These are phyloP conservation scores for Encephalitozoon intestinalis DNA, from an alignment of 371 early-diverging fungal genomes.

Conservation along the genomic window DNA sequence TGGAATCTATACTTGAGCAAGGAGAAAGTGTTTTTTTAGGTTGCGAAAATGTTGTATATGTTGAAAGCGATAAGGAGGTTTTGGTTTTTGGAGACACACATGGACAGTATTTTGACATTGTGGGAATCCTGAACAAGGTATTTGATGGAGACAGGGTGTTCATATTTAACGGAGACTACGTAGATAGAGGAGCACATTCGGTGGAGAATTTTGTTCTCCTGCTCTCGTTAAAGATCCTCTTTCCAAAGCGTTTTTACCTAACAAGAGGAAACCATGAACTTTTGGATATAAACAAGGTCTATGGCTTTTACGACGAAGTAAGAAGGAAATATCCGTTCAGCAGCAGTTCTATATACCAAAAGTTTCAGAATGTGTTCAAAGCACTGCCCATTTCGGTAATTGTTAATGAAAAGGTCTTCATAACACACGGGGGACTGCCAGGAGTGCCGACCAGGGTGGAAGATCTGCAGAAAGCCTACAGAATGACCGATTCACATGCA, in stretches of 20 bases:
- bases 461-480: slow-evolving; percentile 47
- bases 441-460: slow-evolving; percentile 51
- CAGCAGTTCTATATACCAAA: slow-evolving; percentile 50
- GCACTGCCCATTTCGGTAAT: slow-evolving; percentile 81
- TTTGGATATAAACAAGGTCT: slow-evolving; percentile 85
- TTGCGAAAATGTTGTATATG: background rate
- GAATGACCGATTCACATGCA: slow-evolving; percentile 39
- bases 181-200: slow-evolving; percentile 87
- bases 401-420: slow-evolving; percentile 78
- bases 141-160: slow-evolving; percentile 40
- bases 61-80: background rate
- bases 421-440: slow-evolving; percentile 91
- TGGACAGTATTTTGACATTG: slow-evolving; percentile 77
- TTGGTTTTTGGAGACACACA: slow-evolving; percentile 85
- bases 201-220: slow-evolving; percentile 84
- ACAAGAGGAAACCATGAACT: slow-evolving; percentile 97
- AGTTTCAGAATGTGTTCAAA: slow-evolving; percentile 82
- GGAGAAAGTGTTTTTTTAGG: background rate
- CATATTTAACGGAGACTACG: slow-evolving; percentile 83
- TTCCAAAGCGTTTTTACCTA: slow-evolving; percentile 70
- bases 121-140: slow-evolving; percentile 38
- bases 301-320: slow-evolving; percentile 93
- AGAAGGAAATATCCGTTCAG: slow-evolving; percentile 71
- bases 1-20: background rate
- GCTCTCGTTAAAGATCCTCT: slow-evolving; percentile 66